These are phyloP conservation scores for Cladosporium phlei DNA, from an alignment of 2,329 filamentous ascomycete genomes.

Conservation along the genomic window DNA sequence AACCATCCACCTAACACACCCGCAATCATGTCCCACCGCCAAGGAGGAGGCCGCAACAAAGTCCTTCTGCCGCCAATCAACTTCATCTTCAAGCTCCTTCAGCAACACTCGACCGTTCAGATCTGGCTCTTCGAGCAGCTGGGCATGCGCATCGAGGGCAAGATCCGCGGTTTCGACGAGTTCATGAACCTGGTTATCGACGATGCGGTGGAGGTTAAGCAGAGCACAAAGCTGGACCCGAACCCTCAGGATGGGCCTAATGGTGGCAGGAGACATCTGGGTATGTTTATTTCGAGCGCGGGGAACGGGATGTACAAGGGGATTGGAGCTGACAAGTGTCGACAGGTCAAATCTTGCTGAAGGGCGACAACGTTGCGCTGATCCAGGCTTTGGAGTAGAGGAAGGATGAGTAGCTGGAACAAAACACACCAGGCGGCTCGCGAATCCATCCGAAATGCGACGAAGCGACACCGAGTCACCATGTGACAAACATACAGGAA, in stretches of 20 bases:
- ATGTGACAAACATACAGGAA: no score
- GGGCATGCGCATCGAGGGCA: slow-evolving; percentile 88
- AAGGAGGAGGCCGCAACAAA: slow-evolving; percentile 50
- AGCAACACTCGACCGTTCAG: slow-evolving; percentile 75
- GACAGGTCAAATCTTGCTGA: slow-evolving; percentile 75
- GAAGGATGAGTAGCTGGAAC: background rate
- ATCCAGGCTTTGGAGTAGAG: slow-evolving; percentile 49
- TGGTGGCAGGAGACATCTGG: slow-evolving; percentile 68
- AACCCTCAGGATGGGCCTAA: slow-evolving; percentile 71
- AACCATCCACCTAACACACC: background rate
- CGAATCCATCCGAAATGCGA: no score
- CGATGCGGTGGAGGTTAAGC: slow-evolving; percentile 87
- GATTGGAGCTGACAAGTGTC: background rate
- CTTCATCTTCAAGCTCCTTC: slow-evolving; percentile 91
- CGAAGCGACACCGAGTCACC: no score
- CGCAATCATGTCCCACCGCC: slow-evolving; percentile 48
- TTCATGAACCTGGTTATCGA: slow-evolving; percentile 99
- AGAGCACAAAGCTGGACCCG: slow-evolving; percentile 71
- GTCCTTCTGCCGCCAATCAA: slow-evolving; percentile 74
- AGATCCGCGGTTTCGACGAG: slow-evolving; percentile 95
- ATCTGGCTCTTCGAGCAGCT: slow-evolving; percentile 98
- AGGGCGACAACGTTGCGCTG: slow-evolving; percentile 82
- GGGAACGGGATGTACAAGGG: slow-evolving; percentile 10
- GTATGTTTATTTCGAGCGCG: slow-evolving; percentile 47
- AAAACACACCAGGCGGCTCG: background rate